Evolutionary conservation across 805 yeast species (phyloP), one percentile per base, ranked within the genome.

Genomic region (Candida namnaoensis): DNA sequence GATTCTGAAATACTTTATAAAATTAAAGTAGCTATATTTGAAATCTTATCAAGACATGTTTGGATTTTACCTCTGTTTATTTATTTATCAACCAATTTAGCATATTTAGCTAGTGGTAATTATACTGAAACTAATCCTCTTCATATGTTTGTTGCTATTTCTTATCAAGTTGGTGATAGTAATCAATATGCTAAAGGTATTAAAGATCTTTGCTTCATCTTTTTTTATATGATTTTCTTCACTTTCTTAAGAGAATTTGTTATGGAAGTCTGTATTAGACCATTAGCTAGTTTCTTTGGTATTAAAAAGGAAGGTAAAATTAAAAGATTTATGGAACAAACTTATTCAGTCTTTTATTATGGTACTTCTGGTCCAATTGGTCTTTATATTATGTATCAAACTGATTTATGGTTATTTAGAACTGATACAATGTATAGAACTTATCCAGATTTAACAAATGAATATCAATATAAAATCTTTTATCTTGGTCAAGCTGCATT

Each of bases 401-500:
- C 83, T 36, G 95, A 95, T 38, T 59, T 93, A 46, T 91, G 98
- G 98, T 82, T 71, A 57, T 93, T 93, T 63, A 75, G 85, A 58
- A 93, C 97, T 3, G 69, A 78, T 4, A 79, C 86, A 33, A 84
- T 91, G 69, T 93, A 88, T 62, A 72, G 60, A 45, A 66, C 75
- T 25, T 91, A 82, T 60, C 99, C 99, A 7, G 98, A 93, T 65
- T 69, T 74, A 45, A 71, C 82, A 32, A 85, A 84, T 56, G 82
- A 75, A 43, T 72, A 67, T 46, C 67, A 71, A 43, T 83, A 84
- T 68, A 93, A 93, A 66, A 61, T 78, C 12, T 93, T 83, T 58
- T 93, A 93, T 60, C 68, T 93, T 46, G 79, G 85, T 35, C 98
- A 93, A 66, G 97, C 98, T 6, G 84, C 97, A 5, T 93, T 88